These are phyloP conservation scores for Aspergillus awamori DNA, from an alignment of 2,329 filamentous ascomycete genomes.

Conservation along the genomic window DNA sequence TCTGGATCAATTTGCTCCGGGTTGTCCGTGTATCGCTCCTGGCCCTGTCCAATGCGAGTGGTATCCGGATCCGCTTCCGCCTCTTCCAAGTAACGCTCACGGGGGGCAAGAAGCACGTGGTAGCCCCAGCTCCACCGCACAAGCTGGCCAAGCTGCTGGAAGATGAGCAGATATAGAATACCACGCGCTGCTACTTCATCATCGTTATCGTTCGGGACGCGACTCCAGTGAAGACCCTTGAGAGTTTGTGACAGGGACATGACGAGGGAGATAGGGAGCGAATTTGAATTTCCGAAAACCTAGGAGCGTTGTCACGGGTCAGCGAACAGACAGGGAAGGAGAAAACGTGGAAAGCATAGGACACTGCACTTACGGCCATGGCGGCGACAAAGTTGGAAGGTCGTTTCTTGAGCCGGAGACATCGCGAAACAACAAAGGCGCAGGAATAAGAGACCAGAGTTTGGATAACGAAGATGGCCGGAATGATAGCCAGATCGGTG, in stretches of 20 bases:
- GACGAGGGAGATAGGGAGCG: slow-evolving; percentile 92
- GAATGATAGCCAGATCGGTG: slow-evolving; percentile 86
- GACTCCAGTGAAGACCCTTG: slow-evolving; percentile 89
- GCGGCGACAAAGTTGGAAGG: slow-evolving; percentile 93
- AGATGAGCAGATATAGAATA: slow-evolving; percentile 93
- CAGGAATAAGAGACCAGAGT: slow-evolving; percentile 83
- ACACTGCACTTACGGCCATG: slow-evolving; percentile 69
- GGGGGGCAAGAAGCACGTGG: slow-evolving; percentile 87
- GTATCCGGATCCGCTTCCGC: slow-evolving; percentile 40
- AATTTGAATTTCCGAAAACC: slow-evolving; percentile 98
- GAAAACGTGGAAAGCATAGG: too few relatives aligned
- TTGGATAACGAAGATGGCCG: slow-evolving; percentile 88
- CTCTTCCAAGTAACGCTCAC: slow-evolving; percentile 58
- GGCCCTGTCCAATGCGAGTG: slow-evolving; percentile 42
- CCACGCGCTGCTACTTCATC: slow-evolving; percentile 91
- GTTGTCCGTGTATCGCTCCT: slow-evolving; percentile 45
- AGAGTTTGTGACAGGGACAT: slow-evolving; percentile 91
- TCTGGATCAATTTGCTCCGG: slow-evolving; percentile 42
- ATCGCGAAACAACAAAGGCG: slow-evolving; percentile 68
- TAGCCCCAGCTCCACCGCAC: slow-evolving; percentile 99
- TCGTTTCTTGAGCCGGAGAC: slow-evolving; percentile 80
- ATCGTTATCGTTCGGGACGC: slow-evolving; percentile 87
- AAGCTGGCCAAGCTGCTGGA: slow-evolving; percentile 94
- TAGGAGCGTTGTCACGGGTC: slow-evolving; percentile 29
- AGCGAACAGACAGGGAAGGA: neutral